Base-by-base conservation (phyloP, 768 basidiomycete genomes). In the Serendipita sp. region DNA sequence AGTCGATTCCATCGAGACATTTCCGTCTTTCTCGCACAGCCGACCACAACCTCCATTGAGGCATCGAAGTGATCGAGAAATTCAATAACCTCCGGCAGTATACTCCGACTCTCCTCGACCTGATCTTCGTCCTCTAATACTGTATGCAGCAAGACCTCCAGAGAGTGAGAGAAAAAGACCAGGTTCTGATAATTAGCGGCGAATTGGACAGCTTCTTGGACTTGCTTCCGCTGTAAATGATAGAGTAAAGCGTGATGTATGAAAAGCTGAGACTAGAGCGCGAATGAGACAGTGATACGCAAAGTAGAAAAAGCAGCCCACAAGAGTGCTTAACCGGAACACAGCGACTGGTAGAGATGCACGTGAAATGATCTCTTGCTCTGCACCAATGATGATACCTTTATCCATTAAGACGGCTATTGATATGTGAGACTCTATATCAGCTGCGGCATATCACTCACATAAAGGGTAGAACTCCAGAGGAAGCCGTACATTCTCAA, bases 341-440 rank as follows among this genome's bases (percentile, higher is more conserved):
- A 94, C 85, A 14, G 87, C 85, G 70, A 96, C 96, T 1, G 92
- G 82, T 7, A 97, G 75, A 63, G 85, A 88, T 26, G 78, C 74
- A 61, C 89, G 80, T 16, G 85, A 78, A 2, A 83, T 85, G 2
- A 82, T 81, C 71, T 99, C 95, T 63, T 93, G 83, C 66, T 97
- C 94, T 28, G 88, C 90, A 5, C 95, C 95, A 67, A 97, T 93
- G 66, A 99, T 92, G 67, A 99, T 96, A 0, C 94, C 95, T 70
- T 97, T 99, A 72, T 97, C 94, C 93, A 98, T 98, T 26, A 99
- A 79, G 4, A 93, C 92, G 63, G 95, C 95, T 98, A 68, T 34
- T 50, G 3, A 17, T 14, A 63, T 33, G 60, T 14, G 26, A 3
- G 20, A 34, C 20, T 43, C 13, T 61, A 33, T 22, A 41, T 65